Percentiles rank a stretch among this genome's conserved stretches.
phyloP scores from a whole-genome alignment of 2,329 filamentous ascomycete species.

The Plenodomus biglobosus region DNA sequence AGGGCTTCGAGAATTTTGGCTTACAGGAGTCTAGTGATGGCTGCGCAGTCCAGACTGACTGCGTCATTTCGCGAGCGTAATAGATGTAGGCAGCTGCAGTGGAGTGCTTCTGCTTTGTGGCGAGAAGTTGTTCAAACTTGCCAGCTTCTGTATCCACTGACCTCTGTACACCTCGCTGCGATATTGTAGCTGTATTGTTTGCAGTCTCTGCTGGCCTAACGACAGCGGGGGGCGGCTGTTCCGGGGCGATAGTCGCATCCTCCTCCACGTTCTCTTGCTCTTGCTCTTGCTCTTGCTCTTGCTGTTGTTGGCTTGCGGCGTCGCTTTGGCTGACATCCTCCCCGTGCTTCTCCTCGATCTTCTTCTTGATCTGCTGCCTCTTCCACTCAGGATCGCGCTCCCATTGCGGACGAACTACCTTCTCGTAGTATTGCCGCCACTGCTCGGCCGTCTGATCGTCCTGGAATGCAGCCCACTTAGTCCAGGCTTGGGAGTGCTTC shows the following conservation, averaged over 20 bases:
- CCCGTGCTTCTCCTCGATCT: constrained; percentile 13
- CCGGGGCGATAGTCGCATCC: background rate
- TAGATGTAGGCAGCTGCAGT: constrained; percentile 21
- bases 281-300: constrained; percentile 11
- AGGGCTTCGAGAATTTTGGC: background rate
- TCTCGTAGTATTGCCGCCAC: constrained; percentile 41
- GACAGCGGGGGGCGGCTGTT: background rate
- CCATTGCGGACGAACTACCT: constrained; percentile 38
- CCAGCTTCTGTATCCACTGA: constrained; percentile 10
- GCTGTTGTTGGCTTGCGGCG: constrained; percentile 6
- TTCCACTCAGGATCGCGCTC: constrained; percentile 26
- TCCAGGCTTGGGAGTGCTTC: constrained; percentile 26
- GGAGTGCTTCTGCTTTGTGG: constrained; percentile 3
- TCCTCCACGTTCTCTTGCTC: constrained; percentile 5
- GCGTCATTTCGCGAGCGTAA: constrained; percentile 19
- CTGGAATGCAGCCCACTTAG: constrained; percentile 20
- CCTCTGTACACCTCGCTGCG: background rate
- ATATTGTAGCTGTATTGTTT: background rate
- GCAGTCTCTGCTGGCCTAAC: background rate
- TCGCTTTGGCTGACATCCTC: constrained; percentile 8
- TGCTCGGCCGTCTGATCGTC: constrained; percentile 29
- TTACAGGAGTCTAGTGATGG: constrained; percentile 18
- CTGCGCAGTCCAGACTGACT: constrained; percentile 12
- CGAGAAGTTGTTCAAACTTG: constrained; percentile 4
- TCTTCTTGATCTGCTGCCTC: constrained; percentile 22